Percentiles rank a stretch among this genome's conserved stretches.
Evolutionary conservation across 176 grass and related monocot species (phyloP).

Genomic region (Oryza rufipogon): DNA sequence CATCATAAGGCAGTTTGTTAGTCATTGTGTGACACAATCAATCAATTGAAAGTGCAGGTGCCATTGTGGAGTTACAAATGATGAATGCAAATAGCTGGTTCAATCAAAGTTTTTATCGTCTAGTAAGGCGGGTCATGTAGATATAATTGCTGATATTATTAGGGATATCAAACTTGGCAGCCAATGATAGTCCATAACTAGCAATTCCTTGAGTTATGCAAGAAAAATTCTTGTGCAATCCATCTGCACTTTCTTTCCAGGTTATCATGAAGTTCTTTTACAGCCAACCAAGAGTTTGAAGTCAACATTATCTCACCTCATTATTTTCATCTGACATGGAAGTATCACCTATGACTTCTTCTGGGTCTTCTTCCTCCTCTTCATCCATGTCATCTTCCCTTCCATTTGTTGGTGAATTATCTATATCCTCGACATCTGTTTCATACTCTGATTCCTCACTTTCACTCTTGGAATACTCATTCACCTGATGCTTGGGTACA

Average conservation of each 20-base stretch:
- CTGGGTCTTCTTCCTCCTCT: constrained; percentile 56
- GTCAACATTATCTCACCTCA: constrained; percentile 40
- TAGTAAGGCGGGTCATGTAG: background rate
- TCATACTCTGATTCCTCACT: constrained; percentile 65
- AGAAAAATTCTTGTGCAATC: background rate
- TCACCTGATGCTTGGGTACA: constrained; percentile 37
- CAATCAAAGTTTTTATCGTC: background rate
- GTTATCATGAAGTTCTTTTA: background rate
- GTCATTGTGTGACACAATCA: background rate
- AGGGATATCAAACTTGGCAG: background rate
- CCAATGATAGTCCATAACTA: background rate
- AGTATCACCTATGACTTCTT: constrained; percentile 41
- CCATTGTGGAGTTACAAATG: background rate
- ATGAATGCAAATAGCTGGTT: background rate
- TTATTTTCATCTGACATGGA: constrained; percentile 53
- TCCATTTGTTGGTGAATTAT: constrained; percentile 41
- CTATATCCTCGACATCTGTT: constrained; percentile 57
- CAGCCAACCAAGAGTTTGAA: constrained; percentile 7
- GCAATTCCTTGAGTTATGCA: constrained; percentile 8
- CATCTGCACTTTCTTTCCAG: background rate
- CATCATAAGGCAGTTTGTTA: background rate
- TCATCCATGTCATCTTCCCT: constrained; percentile 55
- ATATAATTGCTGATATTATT: background rate
- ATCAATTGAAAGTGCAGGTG: background rate
- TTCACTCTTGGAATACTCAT: constrained; percentile 53